A percentile compares a stretch with the other conserved stretches of the same genome.
These are phyloP conservation scores for Cadophora malorum DNA, from an alignment of 2,329 filamentous ascomycete species.

Conservation along the genomic window DNA sequence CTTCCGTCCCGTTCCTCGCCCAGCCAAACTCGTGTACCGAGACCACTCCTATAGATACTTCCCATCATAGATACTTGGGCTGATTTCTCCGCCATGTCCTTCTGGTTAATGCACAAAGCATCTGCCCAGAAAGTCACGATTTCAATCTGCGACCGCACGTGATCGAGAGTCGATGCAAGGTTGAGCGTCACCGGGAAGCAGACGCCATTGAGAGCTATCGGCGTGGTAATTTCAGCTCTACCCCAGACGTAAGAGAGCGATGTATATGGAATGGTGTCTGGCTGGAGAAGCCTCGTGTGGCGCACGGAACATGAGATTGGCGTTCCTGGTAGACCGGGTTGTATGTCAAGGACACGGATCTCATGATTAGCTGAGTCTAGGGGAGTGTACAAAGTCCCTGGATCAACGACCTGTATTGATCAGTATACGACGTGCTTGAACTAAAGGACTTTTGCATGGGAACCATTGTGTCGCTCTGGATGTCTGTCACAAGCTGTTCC, in stretches of 20 bases:
- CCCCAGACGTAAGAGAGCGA: conserved; percentile 7
- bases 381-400: neutral
- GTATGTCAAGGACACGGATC: conserved; percentile 9
- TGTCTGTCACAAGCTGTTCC: too few species aligned
- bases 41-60: conserved; percentile 21
- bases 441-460: too few species aligned
- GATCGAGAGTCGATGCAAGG: neutral
- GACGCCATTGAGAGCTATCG: neutral
- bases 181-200: neutral
- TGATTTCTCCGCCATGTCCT: conserved; percentile 19
- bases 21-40: conserved; percentile 19
- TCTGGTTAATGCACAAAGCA: conserved; percentile 29
- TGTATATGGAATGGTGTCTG: conserved; percentile 4
- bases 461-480: too few species aligned
- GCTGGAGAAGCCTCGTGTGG: neutral
- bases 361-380: conserved; percentile 1
- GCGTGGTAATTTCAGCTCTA: neutral
- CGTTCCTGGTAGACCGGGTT: neutral
- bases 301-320: neutral
- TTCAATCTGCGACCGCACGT: neutral
- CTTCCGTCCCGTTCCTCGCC: conserved; percentile 17
- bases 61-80: conserved; percentile 25
- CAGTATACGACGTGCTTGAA: too few species aligned
- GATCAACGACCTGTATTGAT: neutral
- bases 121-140: conserved; percentile 29